Evolutionary conservation across 2,329 filamentous ascomycete species (phyloP).

Genomic region (Xylaria multiplex): DNA sequence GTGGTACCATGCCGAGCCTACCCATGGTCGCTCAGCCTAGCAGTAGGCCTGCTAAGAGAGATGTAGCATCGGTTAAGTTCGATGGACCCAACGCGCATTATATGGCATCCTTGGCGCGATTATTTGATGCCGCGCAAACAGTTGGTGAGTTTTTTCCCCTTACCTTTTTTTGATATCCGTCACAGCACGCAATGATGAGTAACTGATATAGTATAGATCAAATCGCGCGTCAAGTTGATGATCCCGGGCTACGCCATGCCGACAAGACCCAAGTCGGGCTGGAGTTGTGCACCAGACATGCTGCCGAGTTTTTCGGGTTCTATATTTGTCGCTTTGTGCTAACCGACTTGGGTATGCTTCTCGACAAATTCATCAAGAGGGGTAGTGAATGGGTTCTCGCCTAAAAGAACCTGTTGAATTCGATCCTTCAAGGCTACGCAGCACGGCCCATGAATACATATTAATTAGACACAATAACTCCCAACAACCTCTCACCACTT

Average conservation of each 20-base stretch:
- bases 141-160: slow-evolving; percentile 74
- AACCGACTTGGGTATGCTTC: slow-evolving; percentile 80
- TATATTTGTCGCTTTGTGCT: slow-evolving; percentile 97
- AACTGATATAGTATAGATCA: slow-evolving; percentile 71
- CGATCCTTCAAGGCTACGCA: background rate
- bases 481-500: slow-evolving; percentile 12
- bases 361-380: slow-evolving; percentile 97
- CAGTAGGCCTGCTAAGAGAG: slow-evolving; percentile 75
- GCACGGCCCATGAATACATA: slow-evolving; percentile 3
- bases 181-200: background rate
- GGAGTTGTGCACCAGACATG: slow-evolving; percentile 91
- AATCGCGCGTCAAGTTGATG: slow-evolving; percentile 95
- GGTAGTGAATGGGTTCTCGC: slow-evolving; percentile 88
- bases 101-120: slow-evolving; percentile 86
- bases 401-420: slow-evolving; percentile 25
- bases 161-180: background rate
- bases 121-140: slow-evolving; percentile 93
- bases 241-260: slow-evolving; percentile 89
- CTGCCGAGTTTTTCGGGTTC: slow-evolving; percentile 97
- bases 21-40: slow-evolving; percentile 77
- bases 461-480: slow-evolving; percentile 13
- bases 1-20: slow-evolving; percentile 75
- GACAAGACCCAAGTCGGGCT: slow-evolving; percentile 95
- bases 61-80: slow-evolving; percentile 75
- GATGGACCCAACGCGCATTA: slow-evolving; percentile 88